Evolutionary conservation across 2,329 filamentous ascomycete genomes (phyloP).

Genomic region (Xylaria sp.): DNA sequence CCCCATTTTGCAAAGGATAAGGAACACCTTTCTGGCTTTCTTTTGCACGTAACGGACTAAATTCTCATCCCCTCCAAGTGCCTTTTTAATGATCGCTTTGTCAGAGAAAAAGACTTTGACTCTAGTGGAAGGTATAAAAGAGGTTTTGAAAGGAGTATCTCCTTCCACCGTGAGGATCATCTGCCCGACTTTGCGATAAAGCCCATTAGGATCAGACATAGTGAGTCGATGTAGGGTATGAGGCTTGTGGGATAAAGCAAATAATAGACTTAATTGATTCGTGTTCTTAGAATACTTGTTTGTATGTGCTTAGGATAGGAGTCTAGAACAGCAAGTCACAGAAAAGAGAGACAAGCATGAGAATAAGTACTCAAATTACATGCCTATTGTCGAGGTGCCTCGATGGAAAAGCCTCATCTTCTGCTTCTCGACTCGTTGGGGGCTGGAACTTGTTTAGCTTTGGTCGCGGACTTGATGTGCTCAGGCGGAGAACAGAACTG

Average conservation of each 20-base stretch:
- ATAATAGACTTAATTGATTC: neutral
- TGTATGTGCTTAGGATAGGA: too few species aligned
- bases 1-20: neutral
- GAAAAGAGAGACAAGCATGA: too few species aligned
- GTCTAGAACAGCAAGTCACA: too few species aligned
- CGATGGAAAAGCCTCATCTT: too few species aligned
- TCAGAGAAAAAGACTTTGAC: neutral
- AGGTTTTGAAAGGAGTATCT: neutral
- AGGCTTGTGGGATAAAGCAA: neutral
- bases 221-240: neutral
- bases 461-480: too few species aligned
- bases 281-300: neutral
- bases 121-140: neutral
- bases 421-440: too few species aligned
- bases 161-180: too few species aligned
- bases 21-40: neutral
- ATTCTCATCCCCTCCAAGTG: neutral
- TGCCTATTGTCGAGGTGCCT: too few species aligned
- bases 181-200: too few species aligned
- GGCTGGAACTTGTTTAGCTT: too few species aligned
- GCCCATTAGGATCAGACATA: neutral
- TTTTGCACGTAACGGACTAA: neutral
- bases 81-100: neutral
- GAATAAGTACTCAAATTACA: too few species aligned
- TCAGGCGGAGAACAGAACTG: too few species aligned